These are phyloP conservation scores for Stenogyne calaminthoides DNA, from an alignment of 305 asterid genomes.

Conservation along the genomic window DNA sequence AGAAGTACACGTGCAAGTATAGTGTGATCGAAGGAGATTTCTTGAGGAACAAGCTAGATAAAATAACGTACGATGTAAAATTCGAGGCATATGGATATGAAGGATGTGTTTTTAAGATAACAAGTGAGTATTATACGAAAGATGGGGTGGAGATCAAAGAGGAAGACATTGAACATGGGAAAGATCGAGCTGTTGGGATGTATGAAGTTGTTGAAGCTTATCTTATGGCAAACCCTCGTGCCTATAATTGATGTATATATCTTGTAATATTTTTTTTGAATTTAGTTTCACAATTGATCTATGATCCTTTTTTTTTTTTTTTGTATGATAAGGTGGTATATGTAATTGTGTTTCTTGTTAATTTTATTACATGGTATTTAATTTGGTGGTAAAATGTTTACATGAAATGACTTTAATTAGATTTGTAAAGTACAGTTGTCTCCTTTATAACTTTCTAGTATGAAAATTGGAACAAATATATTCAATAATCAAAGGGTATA, in stretches of 20 bases:
- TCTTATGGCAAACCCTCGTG: constrained; percentile 56
- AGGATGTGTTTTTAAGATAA: constrained; percentile 51
- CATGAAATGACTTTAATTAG: too few species aligned
- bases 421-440: too few species aligned
- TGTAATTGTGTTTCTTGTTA: too few species aligned
- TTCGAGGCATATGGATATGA: constrained; percentile 52
- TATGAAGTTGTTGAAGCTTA: constrained; percentile 64
- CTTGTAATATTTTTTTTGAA: background rate
- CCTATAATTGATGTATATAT: constrained; percentile 25
- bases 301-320: too few species aligned
- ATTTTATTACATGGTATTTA: too few species aligned
- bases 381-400: too few species aligned
- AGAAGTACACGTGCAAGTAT: constrained; percentile 42
- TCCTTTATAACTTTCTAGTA: too few species aligned
- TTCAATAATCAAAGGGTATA: too few species aligned
- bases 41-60: constrained; percentile 44
- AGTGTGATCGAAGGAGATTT: constrained; percentile 55
- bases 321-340: too few species aligned
- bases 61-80: constrained; percentile 48
- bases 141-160: constrained; percentile 61
- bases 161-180: constrained; percentile 57
- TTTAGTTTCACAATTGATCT: too few species aligned
- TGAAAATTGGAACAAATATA: too few species aligned
- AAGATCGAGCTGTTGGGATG: constrained; percentile 51
- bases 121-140: constrained; percentile 55